phyloP scores from a whole-genome alignment of 2,329 filamentous ascomycete species.

The Exserohilum turcica region DNA sequence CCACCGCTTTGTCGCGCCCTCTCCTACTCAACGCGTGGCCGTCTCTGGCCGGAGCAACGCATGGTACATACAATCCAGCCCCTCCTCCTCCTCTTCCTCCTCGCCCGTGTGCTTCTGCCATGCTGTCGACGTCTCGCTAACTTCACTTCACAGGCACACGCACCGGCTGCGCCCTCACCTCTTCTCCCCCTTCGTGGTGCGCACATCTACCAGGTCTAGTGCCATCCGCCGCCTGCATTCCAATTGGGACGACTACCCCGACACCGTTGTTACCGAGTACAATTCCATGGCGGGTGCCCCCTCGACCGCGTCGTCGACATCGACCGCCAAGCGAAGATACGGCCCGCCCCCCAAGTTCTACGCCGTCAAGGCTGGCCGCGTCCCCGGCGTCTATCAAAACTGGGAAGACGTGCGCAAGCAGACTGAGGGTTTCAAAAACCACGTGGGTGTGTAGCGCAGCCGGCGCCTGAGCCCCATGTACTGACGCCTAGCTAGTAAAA shows the following conservation, averaged over 20 bases:
- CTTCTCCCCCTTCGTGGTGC: background rate
- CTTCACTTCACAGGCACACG: background rate
- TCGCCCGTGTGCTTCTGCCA: too few relatives aligned
- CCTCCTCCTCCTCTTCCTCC: too few relatives aligned
- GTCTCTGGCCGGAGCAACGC: conserved; percentile 1
- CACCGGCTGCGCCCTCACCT: background rate
- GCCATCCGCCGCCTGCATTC: conserved; percentile 5
- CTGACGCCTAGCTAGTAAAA: conserved; percentile 64
- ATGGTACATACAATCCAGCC: too few relatives aligned
- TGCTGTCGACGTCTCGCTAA: background rate
- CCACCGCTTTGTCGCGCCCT: conserved; percentile 3
- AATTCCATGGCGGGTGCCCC: conserved; percentile 26
- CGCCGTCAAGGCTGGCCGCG: conserved; percentile 64
- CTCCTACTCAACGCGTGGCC: conserved; percentile 8
- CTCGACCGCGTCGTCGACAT: conserved; percentile 36
- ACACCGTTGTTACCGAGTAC: conserved; percentile 3
- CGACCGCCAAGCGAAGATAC: conserved; percentile 61
- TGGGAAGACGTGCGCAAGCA: conserved; percentile 68
- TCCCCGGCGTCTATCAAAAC: conserved; percentile 66
- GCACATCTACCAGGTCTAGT: too few relatives aligned
- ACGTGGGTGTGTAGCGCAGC: conserved; percentile 39
- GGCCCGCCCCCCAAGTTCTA: conserved; percentile 62
- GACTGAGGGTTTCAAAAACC: conserved; percentile 60
- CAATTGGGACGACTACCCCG: conserved; percentile 6
- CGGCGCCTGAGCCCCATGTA: background rate